A percentile compares a stretch with the other conserved stretches of the same genome.
phyloP scores from a whole-genome alignment of 2,329 filamentous ascomycete genomes.

The Bipolaris sorokiniana region DNA sequence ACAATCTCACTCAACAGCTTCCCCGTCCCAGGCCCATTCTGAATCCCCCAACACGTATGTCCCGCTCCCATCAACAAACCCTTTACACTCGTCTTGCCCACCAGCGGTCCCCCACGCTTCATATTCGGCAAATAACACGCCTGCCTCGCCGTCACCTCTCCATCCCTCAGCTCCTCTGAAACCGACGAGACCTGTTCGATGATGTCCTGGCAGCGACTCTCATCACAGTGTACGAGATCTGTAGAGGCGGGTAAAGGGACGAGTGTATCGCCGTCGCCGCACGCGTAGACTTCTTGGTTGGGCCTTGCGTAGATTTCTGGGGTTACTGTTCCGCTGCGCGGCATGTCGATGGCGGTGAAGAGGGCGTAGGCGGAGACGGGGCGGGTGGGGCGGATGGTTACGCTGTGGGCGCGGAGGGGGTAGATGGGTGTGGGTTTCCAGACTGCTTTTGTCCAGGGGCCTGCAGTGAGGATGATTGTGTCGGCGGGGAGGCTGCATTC shows the following conservation, averaged over 20 bases:
- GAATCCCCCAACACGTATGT: slow-evolving; percentile 98
- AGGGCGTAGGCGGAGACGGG: slow-evolving; percentile 75
- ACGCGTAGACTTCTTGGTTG: slow-evolving; percentile 89
- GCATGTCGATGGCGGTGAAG: slow-evolving; percentile 85
- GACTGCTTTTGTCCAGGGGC: slow-evolving; percentile 65
- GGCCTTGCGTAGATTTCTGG: slow-evolving; percentile 95
- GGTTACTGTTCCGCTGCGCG: slow-evolving; percentile 67
- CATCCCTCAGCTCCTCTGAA: slow-evolving; percentile 53
- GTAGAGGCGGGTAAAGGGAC: slow-evolving; percentile 77
- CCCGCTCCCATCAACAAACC: slow-evolving; percentile 84
- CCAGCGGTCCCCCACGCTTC: slow-evolving; percentile 69
- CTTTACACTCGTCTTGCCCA: slow-evolving; percentile 74
- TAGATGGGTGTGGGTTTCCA: slow-evolving; percentile 63
- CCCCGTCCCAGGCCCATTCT: slow-evolving; percentile 85
- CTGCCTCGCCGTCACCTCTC: slow-evolving; percentile 72
- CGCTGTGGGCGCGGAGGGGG: slow-evolving; percentile 66
- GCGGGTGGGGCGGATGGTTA: slow-evolving; percentile 63
- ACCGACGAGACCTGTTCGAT: slow-evolving; percentile 75
- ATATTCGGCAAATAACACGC: slow-evolving; percentile 93
- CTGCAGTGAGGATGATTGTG: slow-evolving; percentile 65
- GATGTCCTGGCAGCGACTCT: slow-evolving; percentile 80
- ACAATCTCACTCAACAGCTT: slow-evolving; percentile 56
- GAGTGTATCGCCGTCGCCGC: slow-evolving; percentile 81
- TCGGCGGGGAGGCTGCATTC: slow-evolving; percentile 60
- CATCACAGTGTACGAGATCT: slow-evolving; percentile 77